phyloP scores from a whole-genome alignment of 2,329 filamentous ascomycete species.

The Trichoderma sp. region DNA sequence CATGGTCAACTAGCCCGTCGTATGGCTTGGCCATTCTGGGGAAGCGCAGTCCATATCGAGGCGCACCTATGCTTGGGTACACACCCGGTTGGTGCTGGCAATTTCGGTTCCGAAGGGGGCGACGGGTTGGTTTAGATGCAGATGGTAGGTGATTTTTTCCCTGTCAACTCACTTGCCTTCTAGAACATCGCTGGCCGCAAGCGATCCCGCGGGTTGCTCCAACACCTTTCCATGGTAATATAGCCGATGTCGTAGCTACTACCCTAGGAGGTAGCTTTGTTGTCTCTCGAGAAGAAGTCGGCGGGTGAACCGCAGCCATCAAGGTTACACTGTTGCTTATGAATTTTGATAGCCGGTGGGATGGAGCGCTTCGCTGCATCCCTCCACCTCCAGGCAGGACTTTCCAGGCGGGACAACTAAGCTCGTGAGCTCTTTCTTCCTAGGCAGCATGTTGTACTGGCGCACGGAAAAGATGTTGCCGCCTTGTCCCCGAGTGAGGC shows the following conservation, averaged over 20 bases:
- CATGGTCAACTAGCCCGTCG: not conserved
- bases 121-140: not conserved
- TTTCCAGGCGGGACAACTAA: too few relatives aligned
- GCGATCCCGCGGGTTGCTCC: not conserved
- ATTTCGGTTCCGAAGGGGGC: not conserved
- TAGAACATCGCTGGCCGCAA: not conserved
- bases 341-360: not conserved
- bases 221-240: not conserved
- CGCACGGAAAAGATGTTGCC: too few relatives aligned
- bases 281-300: not conserved
- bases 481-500: not conserved
- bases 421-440: too few relatives aligned
- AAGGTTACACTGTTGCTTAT: not conserved
- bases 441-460: too few relatives aligned
- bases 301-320: not conserved
- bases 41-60: not conserved
- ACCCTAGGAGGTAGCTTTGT: not conserved
- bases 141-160: too few relatives aligned
- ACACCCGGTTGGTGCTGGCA: not conserved
- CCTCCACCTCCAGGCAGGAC: not conserved
- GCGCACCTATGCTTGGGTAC: not conserved
- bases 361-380: not conserved
- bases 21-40: not conserved
- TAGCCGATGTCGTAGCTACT: not conserved
- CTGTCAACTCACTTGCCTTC: not conserved